phyloP scores from a whole-genome alignment of 371 early-diverging fungal species.

The Apophysomyces trapeziformis region DNA sequence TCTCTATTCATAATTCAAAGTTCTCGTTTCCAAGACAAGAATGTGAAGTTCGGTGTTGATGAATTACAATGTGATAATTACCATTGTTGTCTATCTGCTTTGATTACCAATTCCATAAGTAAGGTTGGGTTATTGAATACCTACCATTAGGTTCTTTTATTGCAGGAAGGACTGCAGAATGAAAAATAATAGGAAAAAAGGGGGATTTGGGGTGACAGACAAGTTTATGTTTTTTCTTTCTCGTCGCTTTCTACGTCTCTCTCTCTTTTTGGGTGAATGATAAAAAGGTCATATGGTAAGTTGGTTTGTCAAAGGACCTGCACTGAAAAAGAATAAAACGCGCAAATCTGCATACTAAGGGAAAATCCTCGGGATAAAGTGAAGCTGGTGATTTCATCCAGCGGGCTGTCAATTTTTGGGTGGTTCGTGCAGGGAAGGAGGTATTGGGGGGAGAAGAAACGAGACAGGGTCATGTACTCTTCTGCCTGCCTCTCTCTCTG shows the following conservation, averaged over 20 bases:
- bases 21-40: too few species aligned
- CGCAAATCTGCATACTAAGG: not conserved
- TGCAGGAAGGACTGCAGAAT: not conserved
- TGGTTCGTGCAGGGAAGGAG: conserved; percentile 1
- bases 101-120: not conserved
- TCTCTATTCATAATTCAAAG: too few species aligned
- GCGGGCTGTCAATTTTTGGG: not conserved
- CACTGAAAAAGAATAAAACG: conserved; percentile 4
- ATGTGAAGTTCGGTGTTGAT: too few species aligned
- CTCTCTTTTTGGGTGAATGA: not conserved
- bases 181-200: not conserved
- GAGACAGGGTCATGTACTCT: too few species aligned
- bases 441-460: too few species aligned
- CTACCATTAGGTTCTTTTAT: not conserved
- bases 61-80: too few species aligned
- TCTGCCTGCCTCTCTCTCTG: too few species aligned
- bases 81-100: not conserved
- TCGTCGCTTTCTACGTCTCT: too few species aligned
- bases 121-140: not conserved
- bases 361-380: conserved; percentile 6
- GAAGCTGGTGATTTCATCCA: not conserved
- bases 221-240: too few species aligned
- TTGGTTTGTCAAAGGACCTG: not conserved
- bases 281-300: not conserved
- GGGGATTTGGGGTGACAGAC: not conserved